phyloP scores from a whole-genome alignment of 2,329 filamentous ascomycete species.

The Rutstroemia sp. region DNA sequence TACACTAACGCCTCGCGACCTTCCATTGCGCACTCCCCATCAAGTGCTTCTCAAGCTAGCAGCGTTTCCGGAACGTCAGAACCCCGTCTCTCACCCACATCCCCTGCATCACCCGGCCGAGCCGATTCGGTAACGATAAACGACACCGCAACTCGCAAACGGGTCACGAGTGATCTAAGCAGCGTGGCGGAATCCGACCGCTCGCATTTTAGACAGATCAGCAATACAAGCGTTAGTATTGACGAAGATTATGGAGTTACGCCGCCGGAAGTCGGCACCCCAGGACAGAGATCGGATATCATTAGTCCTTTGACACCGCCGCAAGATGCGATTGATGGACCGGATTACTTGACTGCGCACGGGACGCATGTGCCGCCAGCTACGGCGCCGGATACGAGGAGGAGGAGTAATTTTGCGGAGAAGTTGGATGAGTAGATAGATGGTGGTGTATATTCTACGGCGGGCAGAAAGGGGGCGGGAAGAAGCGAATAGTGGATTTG shows the following conservation, averaged over 20 bases:
- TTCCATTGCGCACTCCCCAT: constrained; percentile 8
- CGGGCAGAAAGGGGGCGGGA: no score
- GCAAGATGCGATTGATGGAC: constrained; percentile 1
- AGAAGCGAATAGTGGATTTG: no score
- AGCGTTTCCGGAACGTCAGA: constrained; percentile 18
- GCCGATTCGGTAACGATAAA: constrained; percentile 16
- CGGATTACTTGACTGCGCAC: neutral
- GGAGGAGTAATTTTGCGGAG: constrained; percentile 26
- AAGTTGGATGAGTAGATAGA: constrained; percentile 18
- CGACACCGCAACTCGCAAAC: neutral
- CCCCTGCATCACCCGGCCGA: constrained; percentile 7
- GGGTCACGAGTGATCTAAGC: constrained; percentile 13
- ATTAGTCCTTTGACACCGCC: constrained; percentile 22
- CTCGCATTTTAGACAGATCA: constrained; percentile 21
- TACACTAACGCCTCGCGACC: constrained; percentile 11
- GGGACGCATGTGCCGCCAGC: neutral
- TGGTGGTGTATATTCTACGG: neutral
- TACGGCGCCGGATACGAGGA: constrained; percentile 1
- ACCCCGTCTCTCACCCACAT: constrained; percentile 11
- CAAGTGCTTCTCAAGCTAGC: constrained; percentile 13
- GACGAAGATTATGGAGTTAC: constrained; percentile 10
- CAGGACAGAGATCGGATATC: neutral
- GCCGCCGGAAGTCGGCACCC: neutral
- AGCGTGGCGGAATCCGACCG: constrained; percentile 15
- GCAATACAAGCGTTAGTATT: constrained; percentile 21